These are phyloP conservation scores for Paraphoma chrysanthemicola DNA, from an alignment of 2,329 filamentous ascomycete genomes.

Conservation along the genomic window DNA sequence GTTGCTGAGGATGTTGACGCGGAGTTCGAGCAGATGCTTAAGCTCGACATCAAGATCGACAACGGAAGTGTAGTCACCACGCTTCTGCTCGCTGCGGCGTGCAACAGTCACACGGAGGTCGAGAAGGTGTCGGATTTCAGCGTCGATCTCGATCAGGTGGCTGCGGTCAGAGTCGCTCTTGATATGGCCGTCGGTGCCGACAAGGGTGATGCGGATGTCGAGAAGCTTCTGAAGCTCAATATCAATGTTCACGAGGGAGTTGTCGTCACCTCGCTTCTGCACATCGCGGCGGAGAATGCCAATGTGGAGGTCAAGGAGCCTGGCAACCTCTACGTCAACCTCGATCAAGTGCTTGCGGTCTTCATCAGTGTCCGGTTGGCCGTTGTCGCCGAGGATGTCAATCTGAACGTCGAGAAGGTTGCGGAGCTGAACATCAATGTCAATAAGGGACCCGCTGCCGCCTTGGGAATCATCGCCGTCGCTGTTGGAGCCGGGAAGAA, in stretches of 20 bases:
- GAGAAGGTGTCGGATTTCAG: background rate
- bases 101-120: background rate
- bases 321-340: background rate
- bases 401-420: background rate
- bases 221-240: background rate
- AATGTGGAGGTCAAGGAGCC: background rate
- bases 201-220: background rate
- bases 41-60: background rate
- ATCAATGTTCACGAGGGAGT: background rate
- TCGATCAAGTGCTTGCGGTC: background rate
- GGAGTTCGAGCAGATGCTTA: background rate
- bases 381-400: background rate
- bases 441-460: background rate
- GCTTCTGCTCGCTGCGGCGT: background rate
- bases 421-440: background rate
- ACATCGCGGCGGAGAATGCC: background rate
- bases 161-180: too few relatives aligned
- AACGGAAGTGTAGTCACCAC: background rate
- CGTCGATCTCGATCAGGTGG: too few relatives aligned
- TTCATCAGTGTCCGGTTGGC: background rate
- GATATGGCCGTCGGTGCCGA: too few relatives aligned
- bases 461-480: background rate
- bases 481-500: background rate
- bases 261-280: background rate
- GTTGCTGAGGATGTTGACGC: background rate